Evolutionary conservation across 73 alveolate species (phyloP).

Genomic region (Tetrahymena malaccensis): DNA sequence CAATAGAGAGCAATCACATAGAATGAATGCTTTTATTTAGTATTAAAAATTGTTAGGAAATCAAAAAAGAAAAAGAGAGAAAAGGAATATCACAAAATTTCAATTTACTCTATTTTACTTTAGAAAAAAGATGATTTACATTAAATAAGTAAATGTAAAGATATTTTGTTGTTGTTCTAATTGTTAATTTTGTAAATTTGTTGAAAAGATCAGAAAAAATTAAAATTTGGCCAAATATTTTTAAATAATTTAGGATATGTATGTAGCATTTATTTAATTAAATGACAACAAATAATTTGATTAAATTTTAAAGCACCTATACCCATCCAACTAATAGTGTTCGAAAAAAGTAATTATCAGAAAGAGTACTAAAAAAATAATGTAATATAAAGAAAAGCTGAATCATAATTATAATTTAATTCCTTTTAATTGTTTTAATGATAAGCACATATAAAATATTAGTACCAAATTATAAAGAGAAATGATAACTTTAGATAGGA

Average conservation of each 20-base stretch:
- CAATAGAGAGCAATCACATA: background rate
- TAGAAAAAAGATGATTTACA: background rate
- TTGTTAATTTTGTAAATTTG: background rate
- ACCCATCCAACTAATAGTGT: background rate
- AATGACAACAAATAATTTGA: background rate
- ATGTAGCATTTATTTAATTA: background rate
- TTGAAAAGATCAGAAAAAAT: background rate
- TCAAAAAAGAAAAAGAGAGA: background rate
- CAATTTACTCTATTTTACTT: background rate
- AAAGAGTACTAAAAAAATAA: background rate
- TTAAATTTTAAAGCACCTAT: background rate
- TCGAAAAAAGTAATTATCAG: background rate
- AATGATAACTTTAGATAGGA: background rate
- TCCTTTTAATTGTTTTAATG: background rate
- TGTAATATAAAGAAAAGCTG: background rate
- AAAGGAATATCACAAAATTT: too few relatives aligned
- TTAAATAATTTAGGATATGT: background rate
- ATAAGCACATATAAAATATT: background rate
- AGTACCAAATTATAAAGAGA: background rate
- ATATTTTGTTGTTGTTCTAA: too few relatives aligned
- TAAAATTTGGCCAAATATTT: background rate
- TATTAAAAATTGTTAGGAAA: too few relatives aligned
- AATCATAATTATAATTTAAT: background rate
- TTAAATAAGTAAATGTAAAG: background rate
- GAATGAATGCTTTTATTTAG: background rate